phyloP scores from a whole-genome alignment of 2,329 filamentous ascomycete genomes.

The Penicillium verrucosum region DNA sequence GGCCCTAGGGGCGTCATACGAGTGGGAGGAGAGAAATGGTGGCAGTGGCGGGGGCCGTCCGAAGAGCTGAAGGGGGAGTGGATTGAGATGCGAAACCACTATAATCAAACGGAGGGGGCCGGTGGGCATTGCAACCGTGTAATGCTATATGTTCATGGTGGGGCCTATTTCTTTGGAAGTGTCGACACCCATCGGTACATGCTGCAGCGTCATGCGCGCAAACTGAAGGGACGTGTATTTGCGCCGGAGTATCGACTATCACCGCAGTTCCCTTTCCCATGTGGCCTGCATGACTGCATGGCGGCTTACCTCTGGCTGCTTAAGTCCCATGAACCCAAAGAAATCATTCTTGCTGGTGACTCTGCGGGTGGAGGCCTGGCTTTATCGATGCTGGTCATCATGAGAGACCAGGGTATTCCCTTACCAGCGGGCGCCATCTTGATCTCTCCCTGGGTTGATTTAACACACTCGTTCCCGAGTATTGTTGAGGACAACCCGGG shows the following conservation, averaged over 20 bases:
- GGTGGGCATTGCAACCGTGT: slow-evolving; percentile 64
- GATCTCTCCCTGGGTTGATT: slow-evolving; percentile 92
- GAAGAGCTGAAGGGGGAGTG: slow-evolving; percentile 76
- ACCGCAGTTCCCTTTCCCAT: slow-evolving; percentile 94
- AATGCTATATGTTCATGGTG: slow-evolving; percentile 92
- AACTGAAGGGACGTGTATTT: slow-evolving; percentile 84
- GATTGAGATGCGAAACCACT: slow-evolving; percentile 91
- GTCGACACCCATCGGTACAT: slow-evolving; percentile 98
- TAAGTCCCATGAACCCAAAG: slow-evolving; percentile 69
- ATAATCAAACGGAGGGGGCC: slow-evolving; percentile 65
- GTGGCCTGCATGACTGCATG: slow-evolving; percentile 83
- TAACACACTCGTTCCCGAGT: slow-evolving; percentile 94
- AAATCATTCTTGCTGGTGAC: slow-evolving; percentile 85
- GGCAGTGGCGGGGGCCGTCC: slow-evolving; percentile 74
- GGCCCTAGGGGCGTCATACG: slow-evolving; percentile 69
- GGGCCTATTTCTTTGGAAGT: slow-evolving; percentile 92
- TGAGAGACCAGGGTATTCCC: slow-evolving; percentile 79
- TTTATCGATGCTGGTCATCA: slow-evolving; percentile 69
- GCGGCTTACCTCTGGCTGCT: slow-evolving; percentile 84
- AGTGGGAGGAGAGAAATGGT: slow-evolving; percentile 81
- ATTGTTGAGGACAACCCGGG: slow-evolving; percentile 67
- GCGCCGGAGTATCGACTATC: slow-evolving; percentile 83
- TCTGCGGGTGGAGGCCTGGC: slow-evolving; percentile 93
- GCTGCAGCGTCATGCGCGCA: slow-evolving; percentile 91
- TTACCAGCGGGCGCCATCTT: slow-evolving; percentile 85